Evolutionary conservation across 768 basidiomycete species (phyloP), one percentile per base, ranked within the genome.

Genomic region (Psilocybe cubensis): DNA sequence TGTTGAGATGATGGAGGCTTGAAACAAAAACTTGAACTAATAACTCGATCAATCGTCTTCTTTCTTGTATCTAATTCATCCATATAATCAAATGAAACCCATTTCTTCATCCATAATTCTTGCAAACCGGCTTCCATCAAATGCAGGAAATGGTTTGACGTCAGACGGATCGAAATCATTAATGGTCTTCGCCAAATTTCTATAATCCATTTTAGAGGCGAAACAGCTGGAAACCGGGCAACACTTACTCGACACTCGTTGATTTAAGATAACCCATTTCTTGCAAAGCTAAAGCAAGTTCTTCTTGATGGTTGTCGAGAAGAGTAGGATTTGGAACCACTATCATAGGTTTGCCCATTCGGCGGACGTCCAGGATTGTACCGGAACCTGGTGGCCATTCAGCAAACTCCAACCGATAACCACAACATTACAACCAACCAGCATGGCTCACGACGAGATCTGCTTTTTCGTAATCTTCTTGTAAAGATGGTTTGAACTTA

Each of bases 391-490:
- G 31, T 21, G 20, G 28, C 17, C n/a, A 0, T 52, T 28, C 10
- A 27, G 28, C 12, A 47, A 38, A 59, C 23, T 60, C 38, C 23
- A 8, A n/a, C 17, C 41, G 38, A 21, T 25, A 31, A 6, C 38
- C 1, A 14, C n/a, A 38, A 11, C 5, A 5, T n/a, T 28, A 54
- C 7, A 51, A 66, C 83, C 63, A 68, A 94, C 96, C 96, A 68
- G 94, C 96, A 79, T 98, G 96, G 63, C 93, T 92, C 35, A 99
- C 89, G 50, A 99, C 82, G 48, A 95, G 73, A 68, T 94, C 88
- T 45, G 91, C 87, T 18, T 69, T 75, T 29, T 77, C 75, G 57
- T 89, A 88, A 40, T 88, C 83, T 4, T 78, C 80, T 52, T 85
- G 78, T 58, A 98, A 77, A 20, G 88, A 84, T 8, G 87, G 78